Percentiles rank a stretch among this genome's conserved stretches.
phyloP scores from a whole-genome alignment of 371 early-diverging fungal genomes.

The Saksenaea vasiformis region DNA sequence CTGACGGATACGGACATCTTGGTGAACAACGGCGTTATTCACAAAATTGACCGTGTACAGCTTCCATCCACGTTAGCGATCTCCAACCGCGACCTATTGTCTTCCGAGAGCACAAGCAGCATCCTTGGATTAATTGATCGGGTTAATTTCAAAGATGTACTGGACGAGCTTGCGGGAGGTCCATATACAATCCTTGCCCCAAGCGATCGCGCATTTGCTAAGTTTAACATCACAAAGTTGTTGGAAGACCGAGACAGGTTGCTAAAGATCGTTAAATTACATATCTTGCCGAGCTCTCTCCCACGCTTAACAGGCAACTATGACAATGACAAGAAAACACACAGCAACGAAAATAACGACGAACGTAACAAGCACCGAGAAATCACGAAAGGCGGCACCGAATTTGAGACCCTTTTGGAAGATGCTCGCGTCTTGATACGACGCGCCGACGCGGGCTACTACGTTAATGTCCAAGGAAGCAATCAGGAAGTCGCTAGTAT shows the following conservation, averaged over 20 bases:
- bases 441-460: slow-evolving; percentile 19
- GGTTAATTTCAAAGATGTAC: slow-evolving; percentile 36
- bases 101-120: slow-evolving; percentile 35
- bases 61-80: slow-evolving; percentile 47
- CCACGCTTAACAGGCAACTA: slow-evolving; percentile 22
- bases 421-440: slow-evolving; percentile 26
- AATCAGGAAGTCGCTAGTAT: slow-evolving; percentile 27
- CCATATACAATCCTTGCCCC: slow-evolving; percentile 57
- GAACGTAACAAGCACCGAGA: slow-evolving; percentile 10
- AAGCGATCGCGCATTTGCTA: slow-evolving; percentile 54
- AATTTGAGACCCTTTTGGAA: slow-evolving; percentile 32
- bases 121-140: slow-evolving; percentile 45
- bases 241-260: slow-evolving; percentile 46
- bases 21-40: slow-evolving; percentile 53
- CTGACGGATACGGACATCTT: slow-evolving; percentile 38
- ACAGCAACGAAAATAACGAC: background rate
- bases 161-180: slow-evolving; percentile 25
- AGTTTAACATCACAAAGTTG: slow-evolving; percentile 39
- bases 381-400: slow-evolving; percentile 17
- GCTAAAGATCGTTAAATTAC: slow-evolving; percentile 45
- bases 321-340: background rate
- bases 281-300: slow-evolving; percentile 50
- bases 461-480: slow-evolving; percentile 32
- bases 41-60: slow-evolving; percentile 54
- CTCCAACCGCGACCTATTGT: slow-evolving; percentile 46